Percentiles rank a stretch among this genome's conserved stretches.
These are phyloP conservation scores for Triangularia setosa DNA, from an alignment of 2,329 filamentous ascomycete genomes.

Conservation along the genomic window DNA sequence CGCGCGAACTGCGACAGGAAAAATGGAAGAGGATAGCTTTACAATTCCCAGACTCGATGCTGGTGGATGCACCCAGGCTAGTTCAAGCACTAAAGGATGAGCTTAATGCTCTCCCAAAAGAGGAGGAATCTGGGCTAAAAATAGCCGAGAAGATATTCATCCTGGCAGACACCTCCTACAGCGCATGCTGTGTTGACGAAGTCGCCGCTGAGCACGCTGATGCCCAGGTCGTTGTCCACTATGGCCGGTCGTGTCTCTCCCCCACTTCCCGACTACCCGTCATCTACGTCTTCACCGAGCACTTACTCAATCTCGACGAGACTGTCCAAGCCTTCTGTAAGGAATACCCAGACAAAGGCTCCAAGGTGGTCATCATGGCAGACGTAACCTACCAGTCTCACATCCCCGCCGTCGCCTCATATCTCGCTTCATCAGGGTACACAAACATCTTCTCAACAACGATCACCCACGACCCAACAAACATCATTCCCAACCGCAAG, in stretches of 20 bases:
- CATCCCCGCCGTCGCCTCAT: slow-evolving; percentile 53
- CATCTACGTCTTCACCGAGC: slow-evolving; percentile 82
- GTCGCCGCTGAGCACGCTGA: slow-evolving; percentile 90
- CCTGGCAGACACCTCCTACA: slow-evolving; percentile 92
- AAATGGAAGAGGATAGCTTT: slow-evolving; percentile 75
- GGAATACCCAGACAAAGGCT: slow-evolving; percentile 61
- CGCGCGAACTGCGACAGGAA: slow-evolving; percentile 67
- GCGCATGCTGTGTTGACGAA: slow-evolving; percentile 95
- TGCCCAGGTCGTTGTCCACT: slow-evolving; percentile 90
- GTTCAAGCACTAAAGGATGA: slow-evolving; percentile 56
- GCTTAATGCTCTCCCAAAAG: slow-evolving; percentile 25
- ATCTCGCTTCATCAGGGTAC: slow-evolving; percentile 64
- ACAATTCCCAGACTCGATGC: slow-evolving; percentile 95
- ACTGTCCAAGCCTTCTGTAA: slow-evolving; percentile 59
- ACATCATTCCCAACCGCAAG: slow-evolving; percentile 77
- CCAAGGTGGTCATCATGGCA: slow-evolving; percentile 75
- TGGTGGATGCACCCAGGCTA: slow-evolving; percentile 78
- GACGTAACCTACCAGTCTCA: slow-evolving; percentile 85
- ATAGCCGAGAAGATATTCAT: slow-evolving; percentile 61
- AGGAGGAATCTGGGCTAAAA: slow-evolving; percentile 6
- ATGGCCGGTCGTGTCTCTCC: slow-evolving; percentile 86
- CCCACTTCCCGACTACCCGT: slow-evolving; percentile 84
- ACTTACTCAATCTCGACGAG: slow-evolving; percentile 59
- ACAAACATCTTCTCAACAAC: slow-evolving; percentile 62
- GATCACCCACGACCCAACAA: slow-evolving; percentile 74